Evolutionary conservation across 495 filamentous ascomycete species (phyloP).

Genomic region (Extremus antarcticus): DNA sequence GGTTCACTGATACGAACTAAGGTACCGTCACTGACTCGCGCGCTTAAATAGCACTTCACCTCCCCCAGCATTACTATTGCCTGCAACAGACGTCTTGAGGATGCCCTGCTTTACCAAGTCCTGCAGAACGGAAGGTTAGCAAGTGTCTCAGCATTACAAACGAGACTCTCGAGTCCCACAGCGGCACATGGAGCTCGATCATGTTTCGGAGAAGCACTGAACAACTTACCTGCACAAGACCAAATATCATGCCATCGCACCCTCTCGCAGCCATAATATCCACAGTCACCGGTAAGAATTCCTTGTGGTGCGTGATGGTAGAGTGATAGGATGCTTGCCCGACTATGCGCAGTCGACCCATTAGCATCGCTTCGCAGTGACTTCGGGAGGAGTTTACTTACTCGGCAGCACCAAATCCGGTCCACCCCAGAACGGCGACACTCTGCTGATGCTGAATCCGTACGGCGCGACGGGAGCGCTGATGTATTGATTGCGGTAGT

Average conservation of each 20-base stretch:
- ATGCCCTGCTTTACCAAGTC: not conserved
- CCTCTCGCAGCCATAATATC: slow-evolving; percentile 49
- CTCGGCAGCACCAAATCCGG: slow-evolving; percentile 48
- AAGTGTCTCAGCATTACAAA: not conserved
- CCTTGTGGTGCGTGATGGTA: slow-evolving; percentile 41
- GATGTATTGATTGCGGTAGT: slow-evolving; percentile 30
- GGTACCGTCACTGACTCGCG: not conserved
- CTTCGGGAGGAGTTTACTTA: slow-evolving; percentile 5
- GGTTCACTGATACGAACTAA: too few relatives aligned
- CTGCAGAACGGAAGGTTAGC: not conserved
- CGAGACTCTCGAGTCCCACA: too few relatives aligned
- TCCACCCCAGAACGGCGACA: slow-evolving; percentile 38
- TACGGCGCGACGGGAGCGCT: not conserved
- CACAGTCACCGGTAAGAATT: slow-evolving; percentile 49
- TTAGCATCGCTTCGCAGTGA: not conserved
- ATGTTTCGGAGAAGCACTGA: not conserved
- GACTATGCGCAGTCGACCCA: slow-evolving; percentile 20
- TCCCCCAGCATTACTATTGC: not conserved
- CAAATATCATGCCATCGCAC: slow-evolving; percentile 51
- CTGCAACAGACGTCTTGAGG: not conserved
- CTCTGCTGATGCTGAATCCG: slow-evolving; percentile 33
- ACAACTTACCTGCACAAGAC: slow-evolving; percentile 28
- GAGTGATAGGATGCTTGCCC: slow-evolving; percentile 44
- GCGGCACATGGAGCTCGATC: too few relatives aligned
- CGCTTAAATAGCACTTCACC: not conserved